Evolutionary conservation across 345 rosid genomes (phyloP).

Genomic region (Citrus australasica): DNA sequence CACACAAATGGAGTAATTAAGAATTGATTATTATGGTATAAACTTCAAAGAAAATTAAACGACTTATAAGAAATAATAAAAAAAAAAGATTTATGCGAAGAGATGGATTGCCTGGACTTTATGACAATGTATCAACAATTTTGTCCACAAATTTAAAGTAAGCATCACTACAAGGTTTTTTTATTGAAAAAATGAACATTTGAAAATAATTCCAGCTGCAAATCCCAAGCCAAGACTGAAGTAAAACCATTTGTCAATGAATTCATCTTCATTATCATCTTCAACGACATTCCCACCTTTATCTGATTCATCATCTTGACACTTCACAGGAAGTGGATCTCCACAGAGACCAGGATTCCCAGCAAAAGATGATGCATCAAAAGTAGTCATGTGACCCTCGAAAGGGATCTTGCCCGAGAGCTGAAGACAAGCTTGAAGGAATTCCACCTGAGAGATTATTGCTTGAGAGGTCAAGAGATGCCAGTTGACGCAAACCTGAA

Average conservation of each 20-base stretch:
- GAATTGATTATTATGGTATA: not conserved
- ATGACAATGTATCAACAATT: conserved; percentile 7
- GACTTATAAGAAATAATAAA: not conserved
- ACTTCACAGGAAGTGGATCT: conserved; percentile 25
- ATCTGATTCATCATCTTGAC: conserved; percentile 16
- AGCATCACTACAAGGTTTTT: conserved; percentile 23
- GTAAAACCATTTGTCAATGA: conserved; percentile 42
- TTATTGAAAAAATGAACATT: conserved; percentile 7
- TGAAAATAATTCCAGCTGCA: conserved; percentile 40
- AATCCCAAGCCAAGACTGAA: conserved; percentile 44
- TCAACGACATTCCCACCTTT: not conserved
- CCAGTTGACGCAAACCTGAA: conserved; percentile 30
- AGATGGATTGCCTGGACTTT: not conserved
- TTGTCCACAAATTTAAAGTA: conserved; percentile 32
- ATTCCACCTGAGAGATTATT: conserved; percentile 38
- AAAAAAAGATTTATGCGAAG: not conserved
- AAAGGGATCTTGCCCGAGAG: conserved; percentile 40
- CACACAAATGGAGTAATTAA: not conserved
- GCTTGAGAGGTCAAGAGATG: conserved; percentile 49
- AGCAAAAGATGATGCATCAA: conserved; percentile 25
- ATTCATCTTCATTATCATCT: conserved; percentile 10
- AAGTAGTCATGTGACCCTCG: conserved; percentile 30
- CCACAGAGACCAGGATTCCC: conserved; percentile 47
- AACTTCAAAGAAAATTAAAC: not conserved
- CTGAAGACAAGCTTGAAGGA: conserved; percentile 36